phyloP scores from a whole-genome alignment of 441 rosid species.

The California macrophylla region DNA sequence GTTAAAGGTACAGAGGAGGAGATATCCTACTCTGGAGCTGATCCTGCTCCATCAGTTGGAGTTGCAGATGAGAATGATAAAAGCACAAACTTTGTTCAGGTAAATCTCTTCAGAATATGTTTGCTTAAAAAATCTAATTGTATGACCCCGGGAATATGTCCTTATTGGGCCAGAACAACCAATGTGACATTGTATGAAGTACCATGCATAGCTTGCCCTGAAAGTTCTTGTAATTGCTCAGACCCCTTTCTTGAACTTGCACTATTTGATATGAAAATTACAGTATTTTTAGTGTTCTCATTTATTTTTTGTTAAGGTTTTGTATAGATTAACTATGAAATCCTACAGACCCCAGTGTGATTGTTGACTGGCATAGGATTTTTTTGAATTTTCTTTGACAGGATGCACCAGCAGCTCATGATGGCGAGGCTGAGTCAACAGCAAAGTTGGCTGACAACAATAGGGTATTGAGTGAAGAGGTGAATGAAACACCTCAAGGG shows the following conservation, averaged over 20 bases:
- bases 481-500: conserved; percentile 48
- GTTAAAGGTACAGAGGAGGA: conserved; percentile 29
- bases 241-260: not conserved
- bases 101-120: conserved; percentile 17
- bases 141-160: not conserved
- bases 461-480: conserved; percentile 62
- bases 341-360: not conserved
- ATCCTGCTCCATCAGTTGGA: conserved; percentile 29
- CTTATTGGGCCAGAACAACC: not conserved
- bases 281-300: not conserved
- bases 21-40: conserved; percentile 28
- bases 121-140: not conserved
- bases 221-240: not conserved
- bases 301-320: not conserved
- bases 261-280: too few species aligned
- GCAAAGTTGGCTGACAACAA: conserved; percentile 30
- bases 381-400: conserved; percentile 22
- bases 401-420: conserved; percentile 33
- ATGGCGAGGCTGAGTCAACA: conserved; percentile 33
- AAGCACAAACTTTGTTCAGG: conserved; percentile 39
- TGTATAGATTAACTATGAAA: not conserved
- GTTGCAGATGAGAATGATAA: conserved; percentile 52
- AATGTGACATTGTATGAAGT: not conserved
- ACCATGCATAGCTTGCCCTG: not conserved
- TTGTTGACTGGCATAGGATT: not conserved